Conservation (phyloP, 73 alveolate species). For the Paramecium caudatum region DNA sequence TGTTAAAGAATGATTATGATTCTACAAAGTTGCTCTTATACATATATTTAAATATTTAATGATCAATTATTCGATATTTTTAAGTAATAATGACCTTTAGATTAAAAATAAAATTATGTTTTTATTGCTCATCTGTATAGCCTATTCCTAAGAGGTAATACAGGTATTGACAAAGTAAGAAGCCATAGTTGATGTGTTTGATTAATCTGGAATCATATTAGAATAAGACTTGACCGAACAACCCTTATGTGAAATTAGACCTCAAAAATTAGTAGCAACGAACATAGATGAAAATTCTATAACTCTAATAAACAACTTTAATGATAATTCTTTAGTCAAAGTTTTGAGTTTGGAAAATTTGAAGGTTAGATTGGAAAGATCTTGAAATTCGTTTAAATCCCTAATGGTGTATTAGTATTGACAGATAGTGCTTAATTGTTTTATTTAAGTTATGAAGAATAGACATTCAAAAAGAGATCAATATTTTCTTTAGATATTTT, state of each 20-base stretch:
- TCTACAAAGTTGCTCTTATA: conserved; percentile 39
- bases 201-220: background rate
- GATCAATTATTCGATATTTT: too few relatives aligned
- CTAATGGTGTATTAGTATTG: conserved; percentile 17
- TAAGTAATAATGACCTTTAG: too few relatives aligned
- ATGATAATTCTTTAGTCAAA: conserved; percentile 1
- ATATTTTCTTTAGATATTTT: background rate
- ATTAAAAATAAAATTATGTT: too few relatives aligned
- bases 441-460: background rate
- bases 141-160: too few relatives aligned
- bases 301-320: background rate
- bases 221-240: background rate
- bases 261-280: background rate
- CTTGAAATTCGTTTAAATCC: background rate
- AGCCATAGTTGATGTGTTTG: background rate
- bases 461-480: background rate
- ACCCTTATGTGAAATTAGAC: background rate
- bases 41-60: conserved; percentile 1
- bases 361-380: background rate
- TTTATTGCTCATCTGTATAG: too few relatives aligned
- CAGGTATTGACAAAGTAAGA: background rate
- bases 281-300: conserved; percentile 27
- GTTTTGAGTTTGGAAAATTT: background rate
- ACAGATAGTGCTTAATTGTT: background rate
- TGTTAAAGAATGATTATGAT: conserved; percentile 56